Evolutionary conservation across 345 rosid genomes (phyloP), one percentile per base, ranked within the genome.

Genomic region (Psidium friedrichsthalianum): DNA sequence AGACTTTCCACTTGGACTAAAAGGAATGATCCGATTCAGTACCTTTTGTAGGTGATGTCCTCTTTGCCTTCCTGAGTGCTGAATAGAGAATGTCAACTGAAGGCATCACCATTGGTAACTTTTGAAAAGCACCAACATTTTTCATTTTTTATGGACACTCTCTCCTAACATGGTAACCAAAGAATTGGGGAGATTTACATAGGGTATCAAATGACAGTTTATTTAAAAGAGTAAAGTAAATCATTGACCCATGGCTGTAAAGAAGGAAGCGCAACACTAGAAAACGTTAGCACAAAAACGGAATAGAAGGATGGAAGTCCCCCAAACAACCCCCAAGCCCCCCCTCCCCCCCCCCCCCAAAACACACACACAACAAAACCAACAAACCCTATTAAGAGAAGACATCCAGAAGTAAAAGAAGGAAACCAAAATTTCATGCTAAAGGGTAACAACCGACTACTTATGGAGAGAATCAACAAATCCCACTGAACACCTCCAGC

Each of bases 61-160:
- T 91, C 87, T 88, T 97, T 0, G 97, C 97, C 89, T 96, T 97
- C 91, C 88, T 92, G 32, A 93, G 86, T 6, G 99, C 94, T 53
- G 98, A 97, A 83, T 76, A 86, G 58, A 96, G 93, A 76, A 96
- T 90, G 88, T 95, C 99, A 89, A 91, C 88, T 1, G 99, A 93
- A 47, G 96, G 98, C 99, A 96, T 94, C 85, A 97, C 98, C 96
- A 97, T 93, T n/a, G 98, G 99, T 11, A 96, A 91, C 87, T 95
- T 96, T 85, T 97, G 99, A 91, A 97, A 97, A 84, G 98, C 99
- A 87, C 98, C 99, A 83, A 94, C 87, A 82, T 74, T 89, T n/a
- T 88, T 92, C 93, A 83, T 86, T 89, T 51, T 87, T 54, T 74
- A 69, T 54, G 25, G 88, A 55, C 52, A 85, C 83, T 84, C 87